phyloP scores from a whole-genome alignment of 1,284 basidiomycete genomes.

The Ceratobasidium papillatum region DNA sequence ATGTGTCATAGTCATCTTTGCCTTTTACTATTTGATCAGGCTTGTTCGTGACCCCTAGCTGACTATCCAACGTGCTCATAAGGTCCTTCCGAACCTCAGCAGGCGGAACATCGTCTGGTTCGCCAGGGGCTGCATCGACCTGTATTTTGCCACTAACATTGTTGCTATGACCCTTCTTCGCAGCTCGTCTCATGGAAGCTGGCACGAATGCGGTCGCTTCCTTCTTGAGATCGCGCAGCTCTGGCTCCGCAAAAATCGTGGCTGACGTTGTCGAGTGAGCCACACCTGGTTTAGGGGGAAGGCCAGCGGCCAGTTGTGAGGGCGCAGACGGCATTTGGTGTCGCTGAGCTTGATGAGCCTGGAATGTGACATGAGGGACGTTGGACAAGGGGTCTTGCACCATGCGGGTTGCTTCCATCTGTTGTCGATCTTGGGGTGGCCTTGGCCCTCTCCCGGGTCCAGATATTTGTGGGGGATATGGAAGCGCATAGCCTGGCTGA shows the following conservation, averaged over 20 bases:
- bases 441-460: constrained; percentile 12
- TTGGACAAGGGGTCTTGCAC: constrained; percentile 53
- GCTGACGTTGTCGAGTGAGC: constrained; percentile 59
- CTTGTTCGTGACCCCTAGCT: constrained; percentile 22
- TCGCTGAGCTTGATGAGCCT: constrained; percentile 50
- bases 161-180: constrained; percentile 22
- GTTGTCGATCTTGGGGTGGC: constrained; percentile 35
- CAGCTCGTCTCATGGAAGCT: constrained; percentile 51
- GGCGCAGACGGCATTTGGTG: constrained; percentile 44
- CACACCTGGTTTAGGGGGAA: constrained; percentile 34
- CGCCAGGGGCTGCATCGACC: constrained; percentile 41
- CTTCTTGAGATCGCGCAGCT: constrained; percentile 89
- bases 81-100: constrained; percentile 37
- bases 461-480: constrained; percentile 40
- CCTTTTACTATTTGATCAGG: constrained; percentile 51
- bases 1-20: constrained; percentile 77
- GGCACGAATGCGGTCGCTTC: constrained; percentile 92
- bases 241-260: constrained; percentile 81
- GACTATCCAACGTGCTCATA: constrained; percentile 39
- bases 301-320: constrained; percentile 20
- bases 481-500: constrained; percentile 31
- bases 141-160: constrained; percentile 8
- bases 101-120: not conserved
- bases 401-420: constrained; percentile 47
- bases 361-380: constrained; percentile 51